Conservation (phyloP, 2,329 filamentous ascomycete species). For the Mollisia scopiformis region DNA sequence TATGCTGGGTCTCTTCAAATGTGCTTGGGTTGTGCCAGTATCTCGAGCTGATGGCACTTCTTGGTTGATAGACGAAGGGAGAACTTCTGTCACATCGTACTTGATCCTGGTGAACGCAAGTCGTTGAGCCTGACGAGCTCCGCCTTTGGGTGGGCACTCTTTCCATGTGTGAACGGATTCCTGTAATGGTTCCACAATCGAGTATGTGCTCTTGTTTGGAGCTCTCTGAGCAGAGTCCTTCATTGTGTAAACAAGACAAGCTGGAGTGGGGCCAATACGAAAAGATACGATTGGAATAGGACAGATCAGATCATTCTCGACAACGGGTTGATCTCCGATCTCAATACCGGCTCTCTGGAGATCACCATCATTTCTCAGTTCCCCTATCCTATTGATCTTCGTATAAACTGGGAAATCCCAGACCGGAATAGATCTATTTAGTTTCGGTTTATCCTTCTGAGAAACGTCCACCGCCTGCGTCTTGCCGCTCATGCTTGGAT, state of each 20-base stretch:
- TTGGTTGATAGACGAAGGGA: background rate
- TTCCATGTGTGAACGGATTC: background rate
- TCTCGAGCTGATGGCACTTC: background rate
- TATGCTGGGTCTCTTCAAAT: background rate
- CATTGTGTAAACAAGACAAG: background rate
- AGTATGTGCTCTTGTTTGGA: background rate
- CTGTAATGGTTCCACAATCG: background rate
- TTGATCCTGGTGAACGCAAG: background rate
- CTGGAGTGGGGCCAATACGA: constrained; percentile 28
- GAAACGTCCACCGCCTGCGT: background rate
- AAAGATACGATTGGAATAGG: constrained; percentile 33
- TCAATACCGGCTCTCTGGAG: constrained; percentile 27
- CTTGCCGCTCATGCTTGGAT: background rate
- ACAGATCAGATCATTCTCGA: constrained; percentile 26
- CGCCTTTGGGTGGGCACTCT: constrained; percentile 15
- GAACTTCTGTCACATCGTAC: no score
- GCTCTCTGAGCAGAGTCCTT: background rate
- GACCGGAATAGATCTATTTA: constrained; percentile 7
- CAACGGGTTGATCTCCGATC: constrained; percentile 22
- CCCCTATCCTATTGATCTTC: constrained; percentile 28
- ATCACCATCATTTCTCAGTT: constrained; percentile 34
- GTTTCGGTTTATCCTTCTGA: background rate
- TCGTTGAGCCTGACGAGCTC: background rate
- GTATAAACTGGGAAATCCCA: constrained; percentile 31
- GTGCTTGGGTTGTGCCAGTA: background rate